Conservation (phyloP, 208 protist genomes). For the Trypanosoma vivax region DNA sequence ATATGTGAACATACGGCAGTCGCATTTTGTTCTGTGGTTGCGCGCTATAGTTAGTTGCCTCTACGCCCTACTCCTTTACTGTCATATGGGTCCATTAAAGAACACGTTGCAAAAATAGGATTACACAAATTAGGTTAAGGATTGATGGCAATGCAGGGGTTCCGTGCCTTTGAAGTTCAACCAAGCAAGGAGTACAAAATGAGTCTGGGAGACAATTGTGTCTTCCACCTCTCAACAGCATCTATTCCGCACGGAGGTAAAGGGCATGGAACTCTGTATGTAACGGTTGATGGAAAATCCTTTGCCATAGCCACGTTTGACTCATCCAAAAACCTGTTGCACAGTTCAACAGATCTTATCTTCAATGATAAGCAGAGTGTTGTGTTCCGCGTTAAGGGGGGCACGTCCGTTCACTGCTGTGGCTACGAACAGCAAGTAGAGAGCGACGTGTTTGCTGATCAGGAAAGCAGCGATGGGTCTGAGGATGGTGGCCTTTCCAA, state of each 20-base stretch:
- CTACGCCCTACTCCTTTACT: too few relatives aligned
- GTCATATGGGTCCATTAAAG: too few relatives aligned
- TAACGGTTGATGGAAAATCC: slow-evolving; percentile 74
- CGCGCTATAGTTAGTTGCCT: too few relatives aligned
- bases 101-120: too few relatives aligned
- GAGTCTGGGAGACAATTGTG: slow-evolving; percentile 33
- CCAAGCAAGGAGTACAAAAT: slow-evolving; percentile 65
- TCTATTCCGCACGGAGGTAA: slow-evolving; percentile 56
- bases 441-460: slow-evolving; percentile 23
- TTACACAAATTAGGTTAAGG: not conserved
- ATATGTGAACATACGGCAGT: too few relatives aligned
- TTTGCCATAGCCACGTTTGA: slow-evolving; percentile 70
- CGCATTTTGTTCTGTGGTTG: too few relatives aligned
- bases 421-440: slow-evolving; percentile 77
- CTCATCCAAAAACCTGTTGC: slow-evolving; percentile 43
- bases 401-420: slow-evolving; percentile 57
- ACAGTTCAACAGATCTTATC: slow-evolving; percentile 68
- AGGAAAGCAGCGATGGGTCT: slow-evolving; percentile 15
- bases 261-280: slow-evolving; percentile 74
- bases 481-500: slow-evolving; percentile 9
- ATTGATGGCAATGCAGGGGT: slow-evolving; percentile 50
- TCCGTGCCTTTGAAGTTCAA: slow-evolving; percentile 71
- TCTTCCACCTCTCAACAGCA: slow-evolving; percentile 72
- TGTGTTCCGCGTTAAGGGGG: slow-evolving; percentile 75
- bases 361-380: slow-evolving; percentile 76